Conservation (phyloP, 1,139 yeast species). For the Suhomyces atakaporum region DNA sequence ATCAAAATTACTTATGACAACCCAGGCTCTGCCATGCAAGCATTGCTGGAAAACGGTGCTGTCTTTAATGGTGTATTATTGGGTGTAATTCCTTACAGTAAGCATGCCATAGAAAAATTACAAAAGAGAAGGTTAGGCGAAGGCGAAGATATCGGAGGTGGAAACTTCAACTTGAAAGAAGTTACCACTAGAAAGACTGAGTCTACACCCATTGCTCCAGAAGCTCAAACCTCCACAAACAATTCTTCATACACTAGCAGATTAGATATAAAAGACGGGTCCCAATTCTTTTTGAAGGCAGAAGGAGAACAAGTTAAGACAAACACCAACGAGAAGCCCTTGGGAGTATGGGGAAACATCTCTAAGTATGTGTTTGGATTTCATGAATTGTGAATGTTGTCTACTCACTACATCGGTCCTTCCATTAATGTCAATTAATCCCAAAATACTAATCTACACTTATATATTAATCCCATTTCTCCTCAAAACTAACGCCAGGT, state of each 20-base stretch:
- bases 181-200: slow-evolving; percentile 5
- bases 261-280: slow-evolving; percentile 46
- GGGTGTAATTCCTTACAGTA: slow-evolving; percentile 75
- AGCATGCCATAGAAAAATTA: slow-evolving; percentile 61
- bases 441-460: too few relatives aligned
- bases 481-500: slow-evolving; percentile 8
- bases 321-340: slow-evolving; percentile 27
- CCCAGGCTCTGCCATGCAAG: slow-evolving; percentile 75
- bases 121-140: slow-evolving; percentile 55
- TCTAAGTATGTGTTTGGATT: slow-evolving; percentile 47
- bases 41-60: slow-evolving; percentile 78
- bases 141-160: slow-evolving; percentile 60
- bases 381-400: too few relatives aligned
- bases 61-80: slow-evolving; percentile 69
- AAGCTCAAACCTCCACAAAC: slow-evolving; percentile 2
- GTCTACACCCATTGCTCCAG: slow-evolving; percentile 2
- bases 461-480: too few relatives aligned
- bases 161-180: slow-evolving; percentile 17
- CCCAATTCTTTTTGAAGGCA: slow-evolving; percentile 38
- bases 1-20: slow-evolving; percentile 81
- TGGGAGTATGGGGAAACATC: slow-evolving; percentile 38
- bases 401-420: too few relatives aligned
- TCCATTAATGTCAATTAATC: too few relatives aligned
- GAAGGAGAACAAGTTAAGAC: slow-evolving; percentile 17
- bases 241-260: slow-evolving; percentile 22